Conservation (phyloP, 352 stramenopile species). For the Blastocystis sp. region DNA sequence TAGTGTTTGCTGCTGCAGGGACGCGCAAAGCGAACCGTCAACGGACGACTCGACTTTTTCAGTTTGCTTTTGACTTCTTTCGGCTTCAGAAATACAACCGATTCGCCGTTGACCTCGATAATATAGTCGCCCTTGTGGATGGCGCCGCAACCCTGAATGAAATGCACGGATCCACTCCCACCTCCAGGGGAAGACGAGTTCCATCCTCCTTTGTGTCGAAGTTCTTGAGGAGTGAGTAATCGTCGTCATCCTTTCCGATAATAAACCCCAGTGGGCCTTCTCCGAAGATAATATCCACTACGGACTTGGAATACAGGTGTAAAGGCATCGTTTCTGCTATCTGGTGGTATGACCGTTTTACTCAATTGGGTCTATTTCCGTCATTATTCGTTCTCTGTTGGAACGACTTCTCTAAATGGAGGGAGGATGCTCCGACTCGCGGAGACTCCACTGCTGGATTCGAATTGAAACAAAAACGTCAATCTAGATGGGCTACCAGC, state of each 20-base stretch:
- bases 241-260: conserved; percentile 20
- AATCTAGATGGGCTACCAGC: background rate
- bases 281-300: conserved; percentile 26
- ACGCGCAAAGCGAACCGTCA: conserved; percentile 29
- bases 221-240: background rate
- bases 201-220: conserved; percentile 50
- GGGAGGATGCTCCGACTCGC: too few relatives aligned
- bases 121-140: conserved; percentile 41
- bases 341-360: too few relatives aligned
- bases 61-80: conserved; percentile 54
- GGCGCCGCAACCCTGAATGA: background rate
- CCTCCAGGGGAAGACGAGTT: conserved; percentile 15
- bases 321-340: conserved; percentile 11
- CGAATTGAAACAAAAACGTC: too few relatives aligned
- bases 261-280: conserved; percentile 20
- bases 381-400: too few relatives aligned
- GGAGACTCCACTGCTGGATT: too few relatives aligned
- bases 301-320: conserved; percentile 19
- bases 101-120: conserved; percentile 41
- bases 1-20: background rate
- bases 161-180: background rate
- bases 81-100: background rate
- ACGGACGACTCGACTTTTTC: background rate
- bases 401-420: too few relatives aligned
- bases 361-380: too few relatives aligned